phyloP scores from a whole-genome alignment of 2,329 filamentous ascomycete genomes.

The Aspergillus sp. region DNA sequence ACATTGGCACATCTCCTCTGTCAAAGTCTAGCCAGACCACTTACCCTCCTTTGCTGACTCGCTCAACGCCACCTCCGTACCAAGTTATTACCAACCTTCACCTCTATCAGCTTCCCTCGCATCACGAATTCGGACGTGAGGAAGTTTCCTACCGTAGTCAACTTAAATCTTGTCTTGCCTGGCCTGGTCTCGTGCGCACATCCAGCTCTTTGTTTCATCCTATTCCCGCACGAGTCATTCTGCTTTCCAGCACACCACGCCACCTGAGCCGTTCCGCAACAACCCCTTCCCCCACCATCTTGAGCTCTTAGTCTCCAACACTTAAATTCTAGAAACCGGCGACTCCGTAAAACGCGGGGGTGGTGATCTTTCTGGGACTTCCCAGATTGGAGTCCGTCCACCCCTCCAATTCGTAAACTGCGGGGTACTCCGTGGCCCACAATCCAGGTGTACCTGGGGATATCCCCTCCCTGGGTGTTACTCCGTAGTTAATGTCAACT shows the following conservation, averaged over 20 bases:
- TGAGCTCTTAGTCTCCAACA: background rate
- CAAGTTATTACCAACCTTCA: background rate
- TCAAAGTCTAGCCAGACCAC: no score
- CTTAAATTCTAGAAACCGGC: background rate
- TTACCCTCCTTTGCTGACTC: no score
- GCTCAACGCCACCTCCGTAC: no score
- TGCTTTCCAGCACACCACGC: background rate
- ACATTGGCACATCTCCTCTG: no score
- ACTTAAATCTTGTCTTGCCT: background rate
- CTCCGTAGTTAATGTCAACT: background rate
- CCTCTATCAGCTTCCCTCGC: background rate
- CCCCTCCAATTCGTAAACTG: background rate
- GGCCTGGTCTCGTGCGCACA: background rate
- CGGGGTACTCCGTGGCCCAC: background rate
- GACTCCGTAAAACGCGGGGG: conserved; percentile 1
- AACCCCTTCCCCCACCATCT: background rate
- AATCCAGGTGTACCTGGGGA: no score
- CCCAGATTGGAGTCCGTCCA: no score
- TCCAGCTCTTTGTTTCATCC: background rate
- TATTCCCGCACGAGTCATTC: background rate
- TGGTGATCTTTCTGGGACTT: background rate
- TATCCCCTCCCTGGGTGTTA: background rate
- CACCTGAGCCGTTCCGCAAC: background rate
- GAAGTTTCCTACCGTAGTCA: background rate
- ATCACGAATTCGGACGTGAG: background rate